Conservation (phyloP, 2,329 filamentous ascomycete species). For the Tetracladium maxilliforme region DNA sequence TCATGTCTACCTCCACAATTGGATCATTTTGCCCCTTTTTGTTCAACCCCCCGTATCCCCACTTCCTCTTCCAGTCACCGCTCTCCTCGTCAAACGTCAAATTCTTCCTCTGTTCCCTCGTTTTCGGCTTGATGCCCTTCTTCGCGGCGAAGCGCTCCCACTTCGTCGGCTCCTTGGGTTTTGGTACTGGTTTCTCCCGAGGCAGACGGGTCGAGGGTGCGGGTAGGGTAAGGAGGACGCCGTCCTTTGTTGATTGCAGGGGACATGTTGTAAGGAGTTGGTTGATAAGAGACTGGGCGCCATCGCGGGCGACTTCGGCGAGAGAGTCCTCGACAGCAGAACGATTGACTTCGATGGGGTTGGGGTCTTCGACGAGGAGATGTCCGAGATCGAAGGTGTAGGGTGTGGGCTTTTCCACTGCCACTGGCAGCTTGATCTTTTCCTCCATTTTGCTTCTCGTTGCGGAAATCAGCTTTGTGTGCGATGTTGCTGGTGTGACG, state of each 20-base stretch:
- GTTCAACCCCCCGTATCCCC: conserved; percentile 87
- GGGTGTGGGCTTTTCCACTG: conserved; percentile 69
- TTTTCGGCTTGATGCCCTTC: conserved; percentile 91
- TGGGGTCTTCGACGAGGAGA: conserved; percentile 74
- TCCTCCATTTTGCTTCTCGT: conserved; percentile 2
- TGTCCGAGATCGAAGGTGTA: conserved; percentile 88
- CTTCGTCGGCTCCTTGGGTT: conserved; percentile 70
- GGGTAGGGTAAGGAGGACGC: conserved; percentile 67
- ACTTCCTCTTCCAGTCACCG: conserved; percentile 84
- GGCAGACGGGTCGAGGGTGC: conserved; percentile 56
- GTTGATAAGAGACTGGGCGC: conserved; percentile 84
- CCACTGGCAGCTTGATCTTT: conserved; percentile 31
- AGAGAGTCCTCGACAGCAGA: conserved; percentile 49
- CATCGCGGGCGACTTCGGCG: conserved; percentile 65
- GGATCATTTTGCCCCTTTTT: conserved; percentile 74
- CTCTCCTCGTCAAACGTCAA: conserved; percentile 71
- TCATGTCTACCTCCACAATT: conserved; percentile 82
- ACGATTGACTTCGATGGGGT: conserved; percentile 51
- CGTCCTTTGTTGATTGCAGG: conserved; percentile 50
- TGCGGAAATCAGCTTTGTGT: conserved; percentile 1
- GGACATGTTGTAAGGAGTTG: conserved; percentile 84
- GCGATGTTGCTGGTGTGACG: conserved; percentile 2
- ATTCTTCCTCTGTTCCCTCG: conserved; percentile 61
- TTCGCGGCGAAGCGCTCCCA: conserved; percentile 95
- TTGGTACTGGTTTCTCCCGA: conserved; percentile 82